Percentiles rank a stretch among this genome's conserved stretches.
Evolutionary conservation across 176 grass and related monocot genomes (phyloP).

Genomic region (Cenchrus americanus): DNA sequence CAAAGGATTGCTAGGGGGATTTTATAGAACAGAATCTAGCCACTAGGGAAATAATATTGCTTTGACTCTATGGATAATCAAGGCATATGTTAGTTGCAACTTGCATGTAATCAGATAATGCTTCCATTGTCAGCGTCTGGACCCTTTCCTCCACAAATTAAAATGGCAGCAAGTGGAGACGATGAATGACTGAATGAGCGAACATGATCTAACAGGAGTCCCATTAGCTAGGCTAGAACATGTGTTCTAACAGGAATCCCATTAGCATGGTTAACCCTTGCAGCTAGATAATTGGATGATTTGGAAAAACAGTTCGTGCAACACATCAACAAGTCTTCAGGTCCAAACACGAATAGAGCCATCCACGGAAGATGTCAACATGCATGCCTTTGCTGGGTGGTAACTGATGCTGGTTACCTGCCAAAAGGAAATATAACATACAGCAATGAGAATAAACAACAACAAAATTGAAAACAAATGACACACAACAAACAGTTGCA

Average conservation of each 20-base stretch:
- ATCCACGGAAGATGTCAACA: constrained; percentile 93
- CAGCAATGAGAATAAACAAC: neutral
- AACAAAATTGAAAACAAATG: neutral
- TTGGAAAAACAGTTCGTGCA: neutral
- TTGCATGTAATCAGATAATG: no score
- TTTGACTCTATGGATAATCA: no score
- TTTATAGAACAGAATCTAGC: no score
- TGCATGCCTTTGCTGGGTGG: constrained; percentile 82
- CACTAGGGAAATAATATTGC: no score
- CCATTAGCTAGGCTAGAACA: neutral
- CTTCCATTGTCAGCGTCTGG: no score
- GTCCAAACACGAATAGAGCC: constrained; percentile 85
- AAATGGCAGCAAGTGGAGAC: no score
- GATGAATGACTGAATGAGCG: no score
- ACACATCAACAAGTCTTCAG: constrained; percentile 22
- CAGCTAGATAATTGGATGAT: constrained; percentile 7
- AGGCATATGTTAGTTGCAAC: no score
- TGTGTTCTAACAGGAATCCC: neutral
- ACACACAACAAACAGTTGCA: neutral
- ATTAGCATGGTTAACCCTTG: neutral
- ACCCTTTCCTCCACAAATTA: no score
- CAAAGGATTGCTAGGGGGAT: no score
- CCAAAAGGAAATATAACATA: constrained; percentile 26
- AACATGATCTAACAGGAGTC: neutral
- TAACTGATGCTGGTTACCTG: constrained; percentile 92